phyloP scores from a whole-genome alignment of 2,329 filamentous ascomycete genomes.

The Ascochyta fabae region DNA sequence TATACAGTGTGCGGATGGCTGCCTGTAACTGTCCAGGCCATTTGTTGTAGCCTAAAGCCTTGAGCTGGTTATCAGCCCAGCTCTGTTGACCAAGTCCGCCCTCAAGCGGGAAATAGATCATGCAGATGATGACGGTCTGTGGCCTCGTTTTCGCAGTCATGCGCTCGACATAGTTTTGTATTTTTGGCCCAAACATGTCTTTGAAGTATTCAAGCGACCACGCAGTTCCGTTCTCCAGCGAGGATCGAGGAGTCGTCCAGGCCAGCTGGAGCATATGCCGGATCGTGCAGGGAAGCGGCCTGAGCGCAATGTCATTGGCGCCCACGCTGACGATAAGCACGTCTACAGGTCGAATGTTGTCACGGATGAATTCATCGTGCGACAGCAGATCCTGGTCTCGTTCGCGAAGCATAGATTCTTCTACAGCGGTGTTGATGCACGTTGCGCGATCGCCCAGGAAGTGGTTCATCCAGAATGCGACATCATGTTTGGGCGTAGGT shows the following conservation, averaged over 20 bases:
- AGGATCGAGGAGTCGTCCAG: conserved; percentile 34
- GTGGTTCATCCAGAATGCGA: conserved; percentile 49
- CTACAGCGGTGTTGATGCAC: conserved; percentile 45
- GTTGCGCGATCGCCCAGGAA: conserved; percentile 40
- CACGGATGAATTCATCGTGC: conserved; percentile 46
- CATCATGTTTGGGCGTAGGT: conserved; percentile 40
- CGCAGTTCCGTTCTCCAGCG: conserved; percentile 34
- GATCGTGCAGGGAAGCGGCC: conserved; percentile 36
- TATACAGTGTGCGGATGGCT: conserved; percentile 43
- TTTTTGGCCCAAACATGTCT: conserved; percentile 37
- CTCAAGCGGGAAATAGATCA: conserved; percentile 50
- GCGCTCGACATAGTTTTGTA: conserved; percentile 36
- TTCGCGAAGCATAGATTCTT: conserved; percentile 45
- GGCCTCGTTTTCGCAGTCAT: conserved; percentile 41
- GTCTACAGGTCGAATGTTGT: conserved; percentile 40
- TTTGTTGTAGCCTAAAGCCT: conserved; percentile 39
- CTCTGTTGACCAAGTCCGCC: conserved; percentile 32
- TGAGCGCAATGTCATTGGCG: conserved; percentile 46
- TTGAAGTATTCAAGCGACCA: conserved; percentile 42
- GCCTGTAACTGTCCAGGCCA: conserved; percentile 41
- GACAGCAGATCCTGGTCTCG: conserved; percentile 34
- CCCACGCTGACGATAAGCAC: conserved; percentile 47
- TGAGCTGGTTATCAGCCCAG: conserved; percentile 45
- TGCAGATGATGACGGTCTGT: conserved; percentile 44
- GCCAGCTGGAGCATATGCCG: conserved; percentile 43